Evolutionary conservation across 2,329 filamentous ascomycete species (phyloP).

Genomic region (Microsporum ferrugineum): DNA sequence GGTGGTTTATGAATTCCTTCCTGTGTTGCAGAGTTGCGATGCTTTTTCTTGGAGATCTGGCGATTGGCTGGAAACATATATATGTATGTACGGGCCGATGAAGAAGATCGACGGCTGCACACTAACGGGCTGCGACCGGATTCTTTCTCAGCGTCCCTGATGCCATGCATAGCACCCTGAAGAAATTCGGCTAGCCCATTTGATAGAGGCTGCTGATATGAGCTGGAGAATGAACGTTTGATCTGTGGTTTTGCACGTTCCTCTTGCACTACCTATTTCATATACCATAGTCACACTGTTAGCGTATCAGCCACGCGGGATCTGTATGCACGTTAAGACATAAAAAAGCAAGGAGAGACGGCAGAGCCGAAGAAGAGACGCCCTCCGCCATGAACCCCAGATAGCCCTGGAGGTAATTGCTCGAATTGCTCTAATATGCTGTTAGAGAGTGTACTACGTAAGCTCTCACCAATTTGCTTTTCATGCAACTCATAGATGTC

Average conservation of each 20-base stretch:
- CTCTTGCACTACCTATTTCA: neutral
- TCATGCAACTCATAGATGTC: no score
- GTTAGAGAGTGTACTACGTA: no score
- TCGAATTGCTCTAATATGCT: neutral
- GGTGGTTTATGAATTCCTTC: neutral
- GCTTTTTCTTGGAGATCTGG: neutral
- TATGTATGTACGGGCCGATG: neutral
- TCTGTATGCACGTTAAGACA: neutral
- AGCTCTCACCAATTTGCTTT: no score
- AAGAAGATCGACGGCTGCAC: neutral
- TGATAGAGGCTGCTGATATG: neutral
- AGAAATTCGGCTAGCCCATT: neutral
- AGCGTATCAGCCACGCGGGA: slow-evolving; percentile 4
- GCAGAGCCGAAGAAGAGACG: neutral
- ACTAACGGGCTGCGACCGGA: neutral
- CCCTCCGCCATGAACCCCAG: neutral
- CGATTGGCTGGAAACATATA: neutral
- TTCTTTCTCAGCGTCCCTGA: neutral
- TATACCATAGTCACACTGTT: slow-evolving; percentile 1
- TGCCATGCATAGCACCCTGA: neutral
- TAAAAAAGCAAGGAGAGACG: neutral
- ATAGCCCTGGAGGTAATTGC: neutral
- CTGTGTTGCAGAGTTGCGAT: neutral
- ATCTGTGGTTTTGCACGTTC: neutral
- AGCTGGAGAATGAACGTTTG: neutral